A percentile compares a stretch with the other conserved stretches of the same genome.
Evolutionary conservation across 2,329 filamentous ascomycete genomes (phyloP).

Genomic region (Aspergillus eucalypticola): DNA sequence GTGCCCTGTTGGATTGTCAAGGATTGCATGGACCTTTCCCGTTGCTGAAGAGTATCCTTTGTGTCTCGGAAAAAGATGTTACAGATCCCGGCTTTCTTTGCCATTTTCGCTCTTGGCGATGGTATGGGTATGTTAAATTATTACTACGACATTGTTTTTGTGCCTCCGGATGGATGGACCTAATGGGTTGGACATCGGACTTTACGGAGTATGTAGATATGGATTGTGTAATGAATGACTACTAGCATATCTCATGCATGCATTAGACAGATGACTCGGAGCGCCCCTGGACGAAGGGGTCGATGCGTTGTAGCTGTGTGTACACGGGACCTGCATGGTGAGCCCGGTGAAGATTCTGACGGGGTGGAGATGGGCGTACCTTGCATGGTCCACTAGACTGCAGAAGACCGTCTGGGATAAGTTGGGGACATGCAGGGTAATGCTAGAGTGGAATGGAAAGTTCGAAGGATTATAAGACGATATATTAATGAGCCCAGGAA

Average conservation of each 20-base stretch:
- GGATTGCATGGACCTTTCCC: background rate
- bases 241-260: constrained; percentile 12
- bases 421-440: background rate
- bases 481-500: too few species aligned
- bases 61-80: background rate
- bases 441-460: background rate
- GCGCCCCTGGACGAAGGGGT: background rate
- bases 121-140: background rate
- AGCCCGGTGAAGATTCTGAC: constrained; percentile 1
- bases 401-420: background rate
- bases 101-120: background rate
- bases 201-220: constrained; percentile 25
- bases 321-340: background rate
- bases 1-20: background rate
- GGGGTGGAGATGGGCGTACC: background rate
- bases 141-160: constrained; percentile 7
- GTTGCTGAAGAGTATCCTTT: background rate
- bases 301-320: background rate
- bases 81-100: background rate
- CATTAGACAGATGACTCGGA: background rate
- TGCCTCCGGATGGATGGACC: constrained; percentile 8
- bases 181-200: constrained; percentile 10
- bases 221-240: constrained; percentile 26
- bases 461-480: background rate
- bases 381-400: background rate